phyloP scores from a whole-genome alignment of 1,284 basidiomycete genomes.

The Filobasidium uniguttulatum region DNA sequence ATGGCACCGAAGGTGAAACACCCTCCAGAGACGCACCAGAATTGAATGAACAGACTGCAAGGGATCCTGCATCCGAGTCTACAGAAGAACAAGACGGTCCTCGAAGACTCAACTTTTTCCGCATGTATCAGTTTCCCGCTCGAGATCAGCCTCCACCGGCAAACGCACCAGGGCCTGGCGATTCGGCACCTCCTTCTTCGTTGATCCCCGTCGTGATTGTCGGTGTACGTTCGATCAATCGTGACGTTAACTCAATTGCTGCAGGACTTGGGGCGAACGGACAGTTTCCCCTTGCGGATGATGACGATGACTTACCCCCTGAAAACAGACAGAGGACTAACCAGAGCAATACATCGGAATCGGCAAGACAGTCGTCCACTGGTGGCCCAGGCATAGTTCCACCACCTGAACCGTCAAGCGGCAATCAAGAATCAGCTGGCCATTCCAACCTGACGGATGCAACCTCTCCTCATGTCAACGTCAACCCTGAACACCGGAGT shows the following conservation, averaged over 20 bases:
- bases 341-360: neutral
- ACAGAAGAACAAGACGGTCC: slow-evolving; percentile 19
- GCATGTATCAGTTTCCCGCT: slow-evolving; percentile 34
- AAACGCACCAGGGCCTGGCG: slow-evolving; percentile 4
- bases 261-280: slow-evolving; percentile 28
- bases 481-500: neutral
- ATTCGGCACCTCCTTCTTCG: slow-evolving; percentile 17
- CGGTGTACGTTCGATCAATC: slow-evolving; percentile 25
- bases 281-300: slow-evolving; percentile 27
- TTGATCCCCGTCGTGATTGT: slow-evolving; percentile 34
- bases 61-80: slow-evolving; percentile 13
- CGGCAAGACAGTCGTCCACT: neutral
- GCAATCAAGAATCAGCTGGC: neutral
- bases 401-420: no score
- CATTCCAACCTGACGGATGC: neutral
- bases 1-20: no score
- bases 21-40: neutral
- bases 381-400: no score
- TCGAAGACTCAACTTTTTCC: slow-evolving; percentile 35
- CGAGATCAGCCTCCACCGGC: slow-evolving; percentile 1
- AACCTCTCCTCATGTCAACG: slow-evolving; percentile 1
- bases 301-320: neutral
- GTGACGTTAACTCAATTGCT: slow-evolving; percentile 13
- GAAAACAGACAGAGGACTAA: neutral
- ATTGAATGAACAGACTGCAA: neutral